phyloP scores from a whole-genome alignment of 2,329 filamentous ascomycete species.

The Daldinia sp. region DNA sequence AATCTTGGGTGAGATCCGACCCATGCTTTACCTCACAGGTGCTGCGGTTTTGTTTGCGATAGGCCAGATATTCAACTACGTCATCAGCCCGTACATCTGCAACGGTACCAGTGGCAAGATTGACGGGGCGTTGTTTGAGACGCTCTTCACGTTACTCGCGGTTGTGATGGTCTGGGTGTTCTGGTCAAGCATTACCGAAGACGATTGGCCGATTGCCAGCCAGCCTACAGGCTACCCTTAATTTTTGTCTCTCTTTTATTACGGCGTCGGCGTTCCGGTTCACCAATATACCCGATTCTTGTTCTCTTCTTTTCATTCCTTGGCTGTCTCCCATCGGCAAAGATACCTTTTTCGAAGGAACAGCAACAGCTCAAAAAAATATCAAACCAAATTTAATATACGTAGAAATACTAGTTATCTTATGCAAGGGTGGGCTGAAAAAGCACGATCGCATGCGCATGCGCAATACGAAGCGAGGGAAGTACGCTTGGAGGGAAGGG shows the following conservation, averaged over 20 bases:
- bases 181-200: slow-evolving; percentile 99
- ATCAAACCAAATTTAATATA: slow-evolving; percentile 42
- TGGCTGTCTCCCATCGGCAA: slow-evolving; percentile 37
- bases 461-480: slow-evolving; percentile 41
- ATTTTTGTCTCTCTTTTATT: slow-evolving; percentile 42
- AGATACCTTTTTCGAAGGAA: slow-evolving; percentile 21
- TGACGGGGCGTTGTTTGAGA: slow-evolving; percentile 92
- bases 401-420: slow-evolving; percentile 29
- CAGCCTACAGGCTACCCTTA: slow-evolving; percentile 56
- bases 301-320: slow-evolving; percentile 46
- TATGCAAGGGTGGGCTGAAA: slow-evolving; percentile 31
- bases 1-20: slow-evolving; percentile 86
- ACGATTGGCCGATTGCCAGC: slow-evolving; percentile 84
- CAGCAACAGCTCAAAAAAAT: slow-evolving; percentile 30
- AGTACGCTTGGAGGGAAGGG: slow-evolving; percentile 28
- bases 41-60: slow-evolving; percentile 88
- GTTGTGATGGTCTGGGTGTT: slow-evolving; percentile 91
- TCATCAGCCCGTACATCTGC: slow-evolving; percentile 91
- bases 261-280: slow-evolving; percentile 53
- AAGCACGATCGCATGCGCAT: slow-evolving; percentile 42
- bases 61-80: slow-evolving; percentile 96
- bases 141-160: slow-evolving; percentile 87
- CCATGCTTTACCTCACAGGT: slow-evolving; percentile 86
- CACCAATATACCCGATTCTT: slow-evolving; percentile 51
- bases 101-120: slow-evolving; percentile 85